phyloP scores from a whole-genome alignment of 2,329 filamentous ascomycete genomes.

The Claviceps digitariae region DNA sequence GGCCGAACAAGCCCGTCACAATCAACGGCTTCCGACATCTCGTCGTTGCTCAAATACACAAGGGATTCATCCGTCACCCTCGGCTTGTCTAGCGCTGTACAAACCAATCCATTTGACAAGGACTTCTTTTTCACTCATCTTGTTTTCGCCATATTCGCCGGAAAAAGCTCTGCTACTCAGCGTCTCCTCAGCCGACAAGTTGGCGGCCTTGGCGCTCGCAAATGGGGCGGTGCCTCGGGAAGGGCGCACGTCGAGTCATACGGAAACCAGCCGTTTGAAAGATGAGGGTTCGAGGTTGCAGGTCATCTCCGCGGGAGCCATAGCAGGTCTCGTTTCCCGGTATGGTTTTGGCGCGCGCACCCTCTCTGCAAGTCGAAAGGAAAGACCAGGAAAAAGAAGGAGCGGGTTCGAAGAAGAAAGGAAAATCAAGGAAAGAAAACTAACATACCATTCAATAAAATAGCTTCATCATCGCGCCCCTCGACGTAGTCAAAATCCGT shows the following conservation, averaged over 20 bases:
- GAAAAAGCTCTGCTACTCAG: too few relatives aligned
- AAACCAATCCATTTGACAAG: too few relatives aligned
- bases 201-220: conserved; percentile 5
- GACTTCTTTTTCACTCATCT: neutral
- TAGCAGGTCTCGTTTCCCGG: conserved; percentile 79
- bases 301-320: conserved; percentile 41
- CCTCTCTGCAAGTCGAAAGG: neutral
- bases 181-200: neutral
- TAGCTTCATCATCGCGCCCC: conserved; percentile 84
- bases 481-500: conserved; percentile 96
- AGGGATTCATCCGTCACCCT: too few relatives aligned
- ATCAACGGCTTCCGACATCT: too few relatives aligned
- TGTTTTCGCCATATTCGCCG: too few relatives aligned
- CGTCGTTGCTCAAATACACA: neutral
- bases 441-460: neutral
- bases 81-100: too few relatives aligned
- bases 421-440: neutral
- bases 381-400: neutral
- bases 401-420: neutral
- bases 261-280: conserved; percentile 33
- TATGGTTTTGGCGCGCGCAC: conserved; percentile 23
- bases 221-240: neutral
- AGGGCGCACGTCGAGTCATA: conserved; percentile 19
- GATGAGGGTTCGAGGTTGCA: conserved; percentile 48
- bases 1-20: too few relatives aligned